phyloP scores from a whole-genome alignment of 2,329 filamentous ascomycete genomes.

The Sclerotinia borealis region DNA sequence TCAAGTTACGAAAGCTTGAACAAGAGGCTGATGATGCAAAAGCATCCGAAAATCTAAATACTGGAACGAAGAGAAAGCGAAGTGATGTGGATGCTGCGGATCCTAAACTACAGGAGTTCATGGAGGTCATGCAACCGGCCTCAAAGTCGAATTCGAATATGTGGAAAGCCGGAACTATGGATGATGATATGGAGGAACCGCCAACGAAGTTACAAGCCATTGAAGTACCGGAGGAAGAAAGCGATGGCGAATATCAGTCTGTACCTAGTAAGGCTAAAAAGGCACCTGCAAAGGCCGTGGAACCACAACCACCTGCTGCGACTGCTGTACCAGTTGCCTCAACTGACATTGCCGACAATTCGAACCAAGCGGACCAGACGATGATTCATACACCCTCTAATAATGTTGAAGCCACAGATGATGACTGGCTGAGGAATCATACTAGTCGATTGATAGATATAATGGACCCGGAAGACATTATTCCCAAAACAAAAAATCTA shows the following conservation, averaged over 20 bases:
- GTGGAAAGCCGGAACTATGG: slow-evolving; percentile 50
- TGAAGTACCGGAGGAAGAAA: slow-evolving; percentile 49
- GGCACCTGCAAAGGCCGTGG: slow-evolving; percentile 16
- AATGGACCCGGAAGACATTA: slow-evolving; percentile 48
- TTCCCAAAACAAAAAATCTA: slow-evolving; percentile 19
- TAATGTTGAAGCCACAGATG: slow-evolving; percentile 39
- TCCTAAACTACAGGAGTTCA: slow-evolving; percentile 77
- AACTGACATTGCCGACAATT: slow-evolving; percentile 20
- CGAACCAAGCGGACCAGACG: slow-evolving; percentile 13
- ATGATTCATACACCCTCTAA: slow-evolving; percentile 7
- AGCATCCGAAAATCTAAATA: slow-evolving; percentile 34
- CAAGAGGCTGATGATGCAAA: slow-evolving; percentile 20
- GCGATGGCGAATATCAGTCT: slow-evolving; percentile 70
- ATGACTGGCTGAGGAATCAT: slow-evolving; percentile 85
- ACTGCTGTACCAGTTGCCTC: slow-evolving; percentile 11
- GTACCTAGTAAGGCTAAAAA: slow-evolving; percentile 48
- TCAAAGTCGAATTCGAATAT: slow-evolving; percentile 58
- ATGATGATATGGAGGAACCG: slow-evolving; percentile 35
- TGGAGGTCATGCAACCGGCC: slow-evolving; percentile 71
- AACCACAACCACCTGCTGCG: background rate
- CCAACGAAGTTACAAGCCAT: slow-evolving; percentile 37
- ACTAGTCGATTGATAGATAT: slow-evolving; percentile 84
- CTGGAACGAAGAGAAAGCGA: slow-evolving; percentile 58
- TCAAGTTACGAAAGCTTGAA: slow-evolving; percentile 20
- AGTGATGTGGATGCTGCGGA: slow-evolving; percentile 55